Evolutionary conservation across 805 yeast genomes (phyloP).

Genomic region (Diddensiella transvaalensis): DNA sequence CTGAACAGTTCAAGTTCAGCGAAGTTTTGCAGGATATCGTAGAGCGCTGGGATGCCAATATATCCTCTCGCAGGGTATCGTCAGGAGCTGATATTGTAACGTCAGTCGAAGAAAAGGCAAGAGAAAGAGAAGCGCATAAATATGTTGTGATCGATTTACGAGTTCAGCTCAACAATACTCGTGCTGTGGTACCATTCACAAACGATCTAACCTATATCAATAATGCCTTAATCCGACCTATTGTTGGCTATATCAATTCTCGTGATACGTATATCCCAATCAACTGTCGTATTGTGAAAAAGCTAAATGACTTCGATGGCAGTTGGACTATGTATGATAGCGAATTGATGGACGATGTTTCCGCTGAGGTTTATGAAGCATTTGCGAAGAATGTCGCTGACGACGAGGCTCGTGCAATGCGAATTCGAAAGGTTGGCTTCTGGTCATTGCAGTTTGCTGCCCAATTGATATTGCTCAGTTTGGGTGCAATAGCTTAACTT

Average conservation of each 20-base stretch:
- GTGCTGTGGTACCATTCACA: slow-evolving; percentile 86
- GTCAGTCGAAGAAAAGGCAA: slow-evolving; percentile 28
- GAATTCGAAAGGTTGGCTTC: slow-evolving; percentile 82
- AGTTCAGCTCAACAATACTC: slow-evolving; percentile 74
- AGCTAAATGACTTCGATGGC: slow-evolving; percentile 82
- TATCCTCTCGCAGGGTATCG: slow-evolving; percentile 18
- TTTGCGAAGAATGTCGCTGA: slow-evolving; percentile 86
- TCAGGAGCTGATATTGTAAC: slow-evolving; percentile 28
- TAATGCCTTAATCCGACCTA: slow-evolving; percentile 88
- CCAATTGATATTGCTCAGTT: slow-evolving; percentile 76
- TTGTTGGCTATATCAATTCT: slow-evolving; percentile 91
- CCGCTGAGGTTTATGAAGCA: slow-evolving; percentile 84
- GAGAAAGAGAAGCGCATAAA: slow-evolving; percentile 39
- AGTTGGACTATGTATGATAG: slow-evolving; percentile 96
- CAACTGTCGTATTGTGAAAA: slow-evolving; percentile 74
- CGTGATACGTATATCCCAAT: slow-evolving; percentile 87
- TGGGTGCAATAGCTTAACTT: slow-evolving; percentile 61
- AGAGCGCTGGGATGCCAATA: slow-evolving; percentile 39
- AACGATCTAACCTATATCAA: slow-evolving; percentile 88
- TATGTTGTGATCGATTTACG: slow-evolving; percentile 76
- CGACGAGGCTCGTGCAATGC: slow-evolving; percentile 66
- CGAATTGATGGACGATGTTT: slow-evolving; percentile 82
- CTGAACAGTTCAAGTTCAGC: slow-evolving; percentile 44
- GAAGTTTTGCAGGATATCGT: slow-evolving; percentile 37
- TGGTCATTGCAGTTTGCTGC: slow-evolving; percentile 87